Evolutionary conservation across 2,329 filamentous ascomycete genomes (phyloP).

Genomic region (Hypoxylon sp.): DNA sequence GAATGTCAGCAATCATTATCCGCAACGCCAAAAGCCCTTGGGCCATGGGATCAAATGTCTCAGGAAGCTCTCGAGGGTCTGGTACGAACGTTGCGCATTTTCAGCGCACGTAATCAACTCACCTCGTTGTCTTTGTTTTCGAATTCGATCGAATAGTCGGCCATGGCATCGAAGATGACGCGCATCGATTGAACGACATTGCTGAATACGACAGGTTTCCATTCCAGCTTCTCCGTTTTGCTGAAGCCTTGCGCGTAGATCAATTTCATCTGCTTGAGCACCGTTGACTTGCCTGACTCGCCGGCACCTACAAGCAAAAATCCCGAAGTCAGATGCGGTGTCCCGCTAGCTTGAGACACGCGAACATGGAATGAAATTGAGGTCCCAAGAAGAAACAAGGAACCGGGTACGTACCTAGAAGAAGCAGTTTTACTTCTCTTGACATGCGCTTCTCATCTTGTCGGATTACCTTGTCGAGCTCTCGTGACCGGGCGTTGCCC

Average conservation of each 20-base stretch:
- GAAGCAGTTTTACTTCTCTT: slow-evolving; percentile 91
- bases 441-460: slow-evolving; percentile 88
- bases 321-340: slow-evolving; percentile 43
- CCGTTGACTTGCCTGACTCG: slow-evolving; percentile 95
- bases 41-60: slow-evolving; percentile 12
- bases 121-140: slow-evolving; percentile 84
- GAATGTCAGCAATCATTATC: slow-evolving; percentile 30
- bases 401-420: slow-evolving; percentile 76
- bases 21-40: slow-evolving; percentile 1
- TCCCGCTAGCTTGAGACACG: slow-evolving; percentile 37
- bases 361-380: slow-evolving; percentile 16
- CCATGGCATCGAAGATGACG: slow-evolving; percentile 90
- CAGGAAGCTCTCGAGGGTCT: slow-evolving; percentile 2
- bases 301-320: slow-evolving; percentile 77
- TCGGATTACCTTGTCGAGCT: slow-evolving; percentile 88
- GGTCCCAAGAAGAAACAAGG: slow-evolving; percentile 10
- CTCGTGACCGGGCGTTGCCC: slow-evolving; percentile 69
- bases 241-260: slow-evolving; percentile 95
- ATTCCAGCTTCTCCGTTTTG: slow-evolving; percentile 89
- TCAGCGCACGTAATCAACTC: slow-evolving; percentile 51
- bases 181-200: slow-evolving; percentile 95
- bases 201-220: slow-evolving; percentile 94
- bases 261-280: slow-evolving; percentile 98
- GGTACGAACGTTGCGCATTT: neutral
- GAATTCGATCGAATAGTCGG: slow-evolving; percentile 82